These are phyloP conservation scores for Tuber brumale DNA, from an alignment of 495 filamentous ascomycete genomes.

Conservation along the genomic window DNA sequence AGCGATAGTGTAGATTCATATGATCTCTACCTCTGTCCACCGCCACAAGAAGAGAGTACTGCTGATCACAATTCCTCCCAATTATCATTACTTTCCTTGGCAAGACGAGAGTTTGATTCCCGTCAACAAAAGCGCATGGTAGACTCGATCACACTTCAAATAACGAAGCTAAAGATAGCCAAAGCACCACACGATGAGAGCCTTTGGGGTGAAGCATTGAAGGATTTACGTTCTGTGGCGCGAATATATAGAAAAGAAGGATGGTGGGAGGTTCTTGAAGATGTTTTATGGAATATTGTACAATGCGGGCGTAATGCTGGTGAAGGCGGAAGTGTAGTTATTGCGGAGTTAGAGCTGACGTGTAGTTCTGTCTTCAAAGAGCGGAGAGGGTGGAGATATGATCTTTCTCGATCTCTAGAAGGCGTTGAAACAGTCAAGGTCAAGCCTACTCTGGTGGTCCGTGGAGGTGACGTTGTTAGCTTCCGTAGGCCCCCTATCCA, in stretches of 20 bases:
- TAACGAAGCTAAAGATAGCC: constrained; percentile 32
- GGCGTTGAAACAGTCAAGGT: constrained; percentile 48
- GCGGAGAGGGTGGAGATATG: constrained; percentile 60
- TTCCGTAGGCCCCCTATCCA: constrained; percentile 50
- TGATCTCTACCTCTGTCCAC: constrained; percentile 78
- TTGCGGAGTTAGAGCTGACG: constrained; percentile 79
- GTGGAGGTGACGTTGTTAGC: constrained; percentile 61
- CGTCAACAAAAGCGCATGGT: constrained; percentile 33
- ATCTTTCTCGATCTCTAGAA: constrained; percentile 64
- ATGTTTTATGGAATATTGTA: constrained; percentile 65
- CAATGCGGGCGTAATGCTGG: constrained; percentile 60
- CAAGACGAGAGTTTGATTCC: constrained; percentile 32
- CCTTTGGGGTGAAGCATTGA: constrained; percentile 60
- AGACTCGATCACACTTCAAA: constrained; percentile 22
- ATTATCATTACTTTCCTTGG: constrained; percentile 23
- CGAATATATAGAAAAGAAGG: constrained; percentile 53
- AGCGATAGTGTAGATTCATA: constrained; percentile 71
- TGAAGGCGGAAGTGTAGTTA: constrained; percentile 60
- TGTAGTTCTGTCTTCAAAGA: constrained; percentile 55
- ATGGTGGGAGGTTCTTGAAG: constrained; percentile 72
- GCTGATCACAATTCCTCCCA: constrained; percentile 18
- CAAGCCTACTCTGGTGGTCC: constrained; percentile 60
- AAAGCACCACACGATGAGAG: constrained; percentile 11
- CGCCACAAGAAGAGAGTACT: constrained; percentile 59
- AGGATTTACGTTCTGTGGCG: constrained; percentile 62